Percentiles rank a stretch among this genome's conserved stretches.
These are phyloP conservation scores for Grigorovia humatica DNA, from an alignment of 805 yeast genomes.

Conservation along the genomic window DNA sequence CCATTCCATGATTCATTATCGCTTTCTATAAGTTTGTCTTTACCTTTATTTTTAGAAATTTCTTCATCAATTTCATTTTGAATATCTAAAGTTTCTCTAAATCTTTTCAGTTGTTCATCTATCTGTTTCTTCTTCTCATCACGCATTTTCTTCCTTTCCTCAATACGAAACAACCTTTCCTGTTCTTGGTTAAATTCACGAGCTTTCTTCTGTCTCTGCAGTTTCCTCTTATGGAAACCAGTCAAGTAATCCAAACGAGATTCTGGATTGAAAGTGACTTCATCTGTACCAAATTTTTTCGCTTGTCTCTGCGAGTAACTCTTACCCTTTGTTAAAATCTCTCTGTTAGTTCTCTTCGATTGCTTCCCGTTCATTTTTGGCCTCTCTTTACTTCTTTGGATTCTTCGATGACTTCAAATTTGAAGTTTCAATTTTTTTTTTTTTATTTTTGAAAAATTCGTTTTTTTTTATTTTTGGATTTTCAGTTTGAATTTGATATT, in stretches of 20 bases:
- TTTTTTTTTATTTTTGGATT: neutral
- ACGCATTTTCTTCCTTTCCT: conserved; percentile 52
- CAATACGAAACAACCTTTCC: conserved; percentile 59
- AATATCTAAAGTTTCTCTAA: conserved; percentile 22
- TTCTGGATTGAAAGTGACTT: conserved; percentile 73
- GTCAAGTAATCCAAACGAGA: conserved; percentile 78
- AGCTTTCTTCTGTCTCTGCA: conserved; percentile 82
- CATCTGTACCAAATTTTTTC: conserved; percentile 62
- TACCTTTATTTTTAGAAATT: conserved; percentile 9
- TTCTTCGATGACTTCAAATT: neutral
- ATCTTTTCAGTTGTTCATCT: conserved; percentile 41
- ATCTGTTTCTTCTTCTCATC: conserved; percentile 62
- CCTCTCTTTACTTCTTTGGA: neutral
- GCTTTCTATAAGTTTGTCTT: neutral
- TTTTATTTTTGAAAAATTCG: too few relatives aligned
- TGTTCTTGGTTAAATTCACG: conserved; percentile 66
- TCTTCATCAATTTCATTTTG: conserved; percentile 19
- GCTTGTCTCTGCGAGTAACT: conserved; percentile 61
- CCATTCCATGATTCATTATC: conserved; percentile 31
- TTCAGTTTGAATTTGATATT: neutral
- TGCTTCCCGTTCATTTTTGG: neutral
- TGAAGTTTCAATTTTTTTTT: neutral
- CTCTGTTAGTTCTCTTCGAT: conserved; percentile 43
- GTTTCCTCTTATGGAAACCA: conserved; percentile 90
- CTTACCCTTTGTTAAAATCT: conserved; percentile 80